Base-by-base conservation (phyloP, 139 green algal species). In the Chara braunii region DNA sequence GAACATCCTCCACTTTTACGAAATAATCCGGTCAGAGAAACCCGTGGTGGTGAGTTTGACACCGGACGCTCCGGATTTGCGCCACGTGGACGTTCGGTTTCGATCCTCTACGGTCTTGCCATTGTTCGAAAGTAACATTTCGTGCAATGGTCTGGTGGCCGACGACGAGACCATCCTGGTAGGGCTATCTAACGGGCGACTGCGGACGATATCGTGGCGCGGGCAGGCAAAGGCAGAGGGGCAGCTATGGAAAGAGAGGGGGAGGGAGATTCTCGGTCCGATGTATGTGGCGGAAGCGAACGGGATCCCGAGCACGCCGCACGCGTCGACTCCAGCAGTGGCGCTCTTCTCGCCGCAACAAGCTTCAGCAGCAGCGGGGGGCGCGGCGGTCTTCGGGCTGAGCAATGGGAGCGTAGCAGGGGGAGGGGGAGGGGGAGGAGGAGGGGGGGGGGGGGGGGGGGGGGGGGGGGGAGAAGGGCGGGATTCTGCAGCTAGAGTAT, bases 201-300 rank as follows among this genome's bases (percentile, higher is more conserved):
- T 75, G n/a, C 67, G 59, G 11, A 32, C 70, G 11, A 32, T 72
- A 8, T 72, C 59, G 30, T 75, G 67, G 67, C 28, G 40, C 29
- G 67, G 67, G 7, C 37, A 72, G 57, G 67, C 70, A 72, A 56
- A 1, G 65, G 65, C 29, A 70, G 42, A 59, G 56, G 42, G 3
- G 56, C n/a, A 74, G 42, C 43, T 64, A 12, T 74, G 65, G 65
- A 28, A 30, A 9, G 35, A 71, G 14, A 28, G 43, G 14, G 44
- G 14, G 14, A n/a, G 32, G 23, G 56, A 66, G 24, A 43, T 74
- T 3, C 30, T 70, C 0, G 65, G 65, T 0, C 55, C 65, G n/a
- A 74, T 70, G 56, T 74, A 44, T 24, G n/a, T 74, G 35, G 55
- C 65, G n/a, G 65, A 74, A 32, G 65, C 65, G 29, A 74, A 74